Percentiles rank a stretch among this genome's conserved stretches.
Evolutionary conservation across 2,329 filamentous ascomycete species (phyloP).

Genomic region (Fusarium nanum): DNA sequence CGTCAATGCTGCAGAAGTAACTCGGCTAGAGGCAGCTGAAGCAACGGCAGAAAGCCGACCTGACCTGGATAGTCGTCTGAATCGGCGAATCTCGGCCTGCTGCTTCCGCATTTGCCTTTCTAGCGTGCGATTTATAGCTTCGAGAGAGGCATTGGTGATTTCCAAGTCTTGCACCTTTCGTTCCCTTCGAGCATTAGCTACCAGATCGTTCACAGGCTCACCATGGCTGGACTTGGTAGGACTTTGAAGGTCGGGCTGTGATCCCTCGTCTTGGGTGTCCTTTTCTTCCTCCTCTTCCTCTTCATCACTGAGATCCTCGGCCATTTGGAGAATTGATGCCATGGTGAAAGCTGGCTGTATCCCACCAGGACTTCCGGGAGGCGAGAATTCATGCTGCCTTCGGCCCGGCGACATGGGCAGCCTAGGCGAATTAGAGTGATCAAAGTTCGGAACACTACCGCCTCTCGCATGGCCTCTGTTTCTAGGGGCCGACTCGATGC

Average conservation of each 20-base stretch:
- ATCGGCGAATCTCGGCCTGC: conserved; percentile 86
- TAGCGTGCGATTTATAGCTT: conserved; percentile 93
- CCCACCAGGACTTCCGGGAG: conserved; percentile 50
- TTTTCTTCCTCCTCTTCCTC: conserved; percentile 49
- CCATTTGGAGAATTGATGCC: conserved; percentile 67
- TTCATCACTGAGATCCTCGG: conserved; percentile 61
- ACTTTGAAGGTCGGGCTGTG: conserved; percentile 60
- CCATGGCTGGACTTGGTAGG: conserved; percentile 67
- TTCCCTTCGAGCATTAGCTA: conserved; percentile 89
- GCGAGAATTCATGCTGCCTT: conserved; percentile 54
- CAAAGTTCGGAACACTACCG: conserved; percentile 54
- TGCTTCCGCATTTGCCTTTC: conserved; percentile 94
- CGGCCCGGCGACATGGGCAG: conserved; percentile 48
- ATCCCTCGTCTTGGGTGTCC: conserved; percentile 47
- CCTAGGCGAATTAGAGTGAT: conserved; percentile 53
- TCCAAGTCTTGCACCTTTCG: conserved; percentile 96
- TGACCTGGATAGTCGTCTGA: conserved; percentile 84
- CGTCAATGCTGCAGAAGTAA: conserved; percentile 58
- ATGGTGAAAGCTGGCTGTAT: conserved; percentile 58
- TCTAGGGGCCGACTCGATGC: conserved; percentile 55
- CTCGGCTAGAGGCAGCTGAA: conserved; percentile 59
- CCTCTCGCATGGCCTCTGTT: conserved; percentile 55
- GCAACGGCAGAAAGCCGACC: conserved; percentile 74
- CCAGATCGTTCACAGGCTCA: conserved; percentile 77
- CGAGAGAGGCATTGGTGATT: conserved; percentile 93